These are phyloP conservation scores for Nepenthes alata DNA, from an alignment of 179 eudicot species.

Conservation along the genomic window DNA sequence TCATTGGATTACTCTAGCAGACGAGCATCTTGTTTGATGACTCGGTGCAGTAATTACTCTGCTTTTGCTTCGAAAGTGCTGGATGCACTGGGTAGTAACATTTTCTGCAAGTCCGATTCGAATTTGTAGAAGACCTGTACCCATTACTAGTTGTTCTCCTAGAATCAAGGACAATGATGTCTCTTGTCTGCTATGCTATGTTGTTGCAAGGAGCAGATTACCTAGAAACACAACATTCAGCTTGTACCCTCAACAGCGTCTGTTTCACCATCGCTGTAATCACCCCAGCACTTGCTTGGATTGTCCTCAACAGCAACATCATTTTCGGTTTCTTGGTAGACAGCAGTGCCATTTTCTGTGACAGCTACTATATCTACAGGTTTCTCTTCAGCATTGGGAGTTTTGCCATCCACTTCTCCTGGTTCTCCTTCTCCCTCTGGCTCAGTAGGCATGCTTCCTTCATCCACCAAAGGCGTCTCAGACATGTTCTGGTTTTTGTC, in stretches of 20 bases:
- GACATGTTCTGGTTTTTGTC: slow-evolving; percentile 15
- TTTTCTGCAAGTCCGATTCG: too few relatives aligned
- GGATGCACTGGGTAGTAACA: too few relatives aligned
- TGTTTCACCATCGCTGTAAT: slow-evolving; percentile 65
- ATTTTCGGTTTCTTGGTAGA: slow-evolving; percentile 9
- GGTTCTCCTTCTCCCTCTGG: slow-evolving; percentile 15
- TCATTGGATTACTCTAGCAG: too few relatives aligned
- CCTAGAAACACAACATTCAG: slow-evolving; percentile 13
- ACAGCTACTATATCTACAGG: slow-evolving; percentile 9
- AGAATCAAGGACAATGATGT: too few relatives aligned
- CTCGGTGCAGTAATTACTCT: too few relatives aligned
- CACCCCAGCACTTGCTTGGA: slow-evolving; percentile 62
- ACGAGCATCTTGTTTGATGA: too few relatives aligned
- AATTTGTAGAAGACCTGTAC: too few relatives aligned
- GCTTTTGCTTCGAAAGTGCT: too few relatives aligned
- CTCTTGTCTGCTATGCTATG: not conserved
- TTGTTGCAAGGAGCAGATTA: not conserved
- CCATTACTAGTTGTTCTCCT: too few relatives aligned
- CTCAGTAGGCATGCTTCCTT: slow-evolving; percentile 4
- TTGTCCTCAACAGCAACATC: slow-evolving; percentile 26
- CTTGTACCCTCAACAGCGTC: slow-evolving; percentile 40
- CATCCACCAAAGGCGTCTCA: slow-evolving; percentile 13
- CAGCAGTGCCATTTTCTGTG: slow-evolving; percentile 8
- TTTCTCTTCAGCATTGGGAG: slow-evolving; percentile 22
- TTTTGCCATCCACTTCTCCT: slow-evolving; percentile 14